phyloP scores from a whole-genome alignment of 2,329 filamentous ascomycete genomes.

The Falciphora oryzae region DNA sequence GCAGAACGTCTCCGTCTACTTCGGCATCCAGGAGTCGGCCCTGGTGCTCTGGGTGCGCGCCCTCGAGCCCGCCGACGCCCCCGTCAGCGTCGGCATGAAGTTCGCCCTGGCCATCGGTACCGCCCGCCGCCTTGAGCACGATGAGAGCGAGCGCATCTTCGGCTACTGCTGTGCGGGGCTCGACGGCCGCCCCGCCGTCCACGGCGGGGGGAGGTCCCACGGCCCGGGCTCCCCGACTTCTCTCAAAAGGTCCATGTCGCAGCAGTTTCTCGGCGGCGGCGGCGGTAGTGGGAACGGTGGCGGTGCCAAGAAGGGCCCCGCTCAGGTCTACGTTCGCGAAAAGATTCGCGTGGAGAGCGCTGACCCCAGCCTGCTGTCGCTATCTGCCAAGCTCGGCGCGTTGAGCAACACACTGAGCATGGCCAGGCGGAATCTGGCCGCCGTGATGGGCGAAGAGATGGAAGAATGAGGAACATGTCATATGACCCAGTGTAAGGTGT shows the following conservation, averaged over 20 bases:
- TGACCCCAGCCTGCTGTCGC: slow-evolving; percentile 77
- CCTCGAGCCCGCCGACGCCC: slow-evolving; percentile 61
- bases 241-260: not conserved
- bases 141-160: slow-evolving; percentile 76
- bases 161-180: slow-evolving; percentile 40
- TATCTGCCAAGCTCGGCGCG: slow-evolving; percentile 76
- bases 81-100: slow-evolving; percentile 56
- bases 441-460: slow-evolving; percentile 64
- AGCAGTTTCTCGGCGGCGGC: not conserved
- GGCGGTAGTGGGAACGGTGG: not conserved
- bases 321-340: slow-evolving; percentile 77
- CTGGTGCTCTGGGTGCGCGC: slow-evolving; percentile 65
- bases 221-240: not conserved
- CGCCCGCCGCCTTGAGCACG: slow-evolving; percentile 60
- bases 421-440: slow-evolving; percentile 64
- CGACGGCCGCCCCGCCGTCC: slow-evolving; percentile 11
- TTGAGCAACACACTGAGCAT: slow-evolving; percentile 67
- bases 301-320: slow-evolving; percentile 1
- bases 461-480: slow-evolving; percentile 23
- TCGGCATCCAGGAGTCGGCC: slow-evolving; percentile 63
- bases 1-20: slow-evolving; percentile 61
- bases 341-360: slow-evolving; percentile 86
- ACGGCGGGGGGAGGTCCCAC: not conserved
- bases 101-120: slow-evolving; percentile 66
- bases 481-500: not conserved